phyloP scores from a whole-genome alignment of 345 rosid genomes.

The Citrus reticulata region DNA sequence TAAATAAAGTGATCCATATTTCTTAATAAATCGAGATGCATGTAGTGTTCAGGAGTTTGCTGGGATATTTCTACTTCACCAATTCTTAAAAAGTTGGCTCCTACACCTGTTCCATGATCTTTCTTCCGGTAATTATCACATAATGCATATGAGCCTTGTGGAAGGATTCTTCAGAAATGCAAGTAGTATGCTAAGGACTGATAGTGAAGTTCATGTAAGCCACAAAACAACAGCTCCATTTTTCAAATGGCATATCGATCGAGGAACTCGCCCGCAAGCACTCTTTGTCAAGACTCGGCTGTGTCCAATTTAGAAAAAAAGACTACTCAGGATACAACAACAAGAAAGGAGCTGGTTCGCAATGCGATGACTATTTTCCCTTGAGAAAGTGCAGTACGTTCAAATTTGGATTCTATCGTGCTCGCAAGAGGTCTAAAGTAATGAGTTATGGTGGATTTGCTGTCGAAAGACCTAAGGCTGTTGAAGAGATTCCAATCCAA shows the following conservation, averaged over 20 bases:
- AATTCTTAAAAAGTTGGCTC: neutral
- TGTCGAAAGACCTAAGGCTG: too few relatives aligned
- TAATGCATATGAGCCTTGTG: conserved; percentile 46
- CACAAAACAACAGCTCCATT: conserved; percentile 52
- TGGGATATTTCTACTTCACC: neutral
- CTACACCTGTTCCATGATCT: neutral
- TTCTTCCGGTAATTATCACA: conserved; percentile 13
- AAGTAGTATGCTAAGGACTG: conserved; percentile 30
- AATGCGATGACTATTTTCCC: too few relatives aligned
- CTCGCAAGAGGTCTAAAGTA: too few relatives aligned
- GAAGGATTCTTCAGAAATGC: conserved; percentile 43
- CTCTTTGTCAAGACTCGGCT: conserved; percentile 19
- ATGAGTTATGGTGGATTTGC: too few relatives aligned
- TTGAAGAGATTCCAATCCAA: too few relatives aligned
- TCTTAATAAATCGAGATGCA: too few relatives aligned
- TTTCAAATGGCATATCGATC: conserved; percentile 48
- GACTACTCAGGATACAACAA: conserved; percentile 44
- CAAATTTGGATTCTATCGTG: too few relatives aligned
- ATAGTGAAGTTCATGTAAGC: conserved; percentile 53
- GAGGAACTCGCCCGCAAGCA: conserved; percentile 38
- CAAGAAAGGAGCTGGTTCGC: conserved; percentile 34
- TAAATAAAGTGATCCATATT: too few relatives aligned
- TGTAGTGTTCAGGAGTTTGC: too few relatives aligned
- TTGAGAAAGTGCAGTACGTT: too few relatives aligned
- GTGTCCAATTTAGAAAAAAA: conserved; percentile 29